phyloP scores from a whole-genome alignment of 2,329 filamentous ascomycete species.

The Colletotrichum brevisporum region DNA sequence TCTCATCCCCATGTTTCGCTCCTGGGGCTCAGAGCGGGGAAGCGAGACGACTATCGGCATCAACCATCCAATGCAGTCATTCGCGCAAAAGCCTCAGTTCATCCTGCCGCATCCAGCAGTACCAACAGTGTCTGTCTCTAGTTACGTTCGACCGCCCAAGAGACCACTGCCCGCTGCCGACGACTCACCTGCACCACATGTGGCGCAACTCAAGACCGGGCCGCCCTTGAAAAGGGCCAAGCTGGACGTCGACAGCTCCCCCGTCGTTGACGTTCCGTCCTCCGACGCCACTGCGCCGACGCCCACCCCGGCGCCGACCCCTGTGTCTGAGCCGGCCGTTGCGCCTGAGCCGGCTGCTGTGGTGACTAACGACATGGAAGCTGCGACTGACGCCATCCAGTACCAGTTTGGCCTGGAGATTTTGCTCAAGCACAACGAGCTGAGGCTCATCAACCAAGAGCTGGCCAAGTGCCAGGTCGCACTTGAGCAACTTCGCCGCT shows the following conservation, averaged over 20 bases:
- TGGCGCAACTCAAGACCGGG: conserved; percentile 45
- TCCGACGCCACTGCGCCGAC: conserved; percentile 36
- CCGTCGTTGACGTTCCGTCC: conserved; percentile 24
- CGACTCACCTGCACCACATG: conserved; percentile 43
- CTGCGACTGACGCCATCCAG: conserved; percentile 80
- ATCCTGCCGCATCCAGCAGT: conserved; percentile 47
- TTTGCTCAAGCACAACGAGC: conserved; percentile 92
- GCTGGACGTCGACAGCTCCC: conserved; percentile 41
- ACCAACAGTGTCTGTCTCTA: conserved; percentile 41
- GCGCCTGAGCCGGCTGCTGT: conserved; percentile 33
- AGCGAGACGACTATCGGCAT: conserved; percentile 65
- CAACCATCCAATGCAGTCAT: conserved; percentile 57
- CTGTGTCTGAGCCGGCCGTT: not conserved
- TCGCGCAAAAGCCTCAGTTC: conserved; percentile 50
- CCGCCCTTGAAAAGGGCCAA: conserved; percentile 58
- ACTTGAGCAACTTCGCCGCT: conserved; percentile 92
- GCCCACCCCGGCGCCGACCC: conserved; percentile 42
- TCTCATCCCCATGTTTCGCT: conserved; percentile 68
- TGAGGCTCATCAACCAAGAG: conserved; percentile 95
- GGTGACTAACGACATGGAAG: conserved; percentile 57
- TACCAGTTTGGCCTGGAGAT: conserved; percentile 94
- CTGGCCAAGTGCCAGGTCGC: conserved; percentile 95
- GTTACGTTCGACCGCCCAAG: conserved; percentile 53
- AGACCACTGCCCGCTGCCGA: conserved; percentile 55
- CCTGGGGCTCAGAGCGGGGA: conserved; percentile 73